A percentile compares a stretch with the other conserved stretches of the same genome.
These are phyloP conservation scores for Aspergillaceae sp. DNA, from an alignment of 2,329 filamentous ascomycete species.

Conservation along the genomic window DNA sequence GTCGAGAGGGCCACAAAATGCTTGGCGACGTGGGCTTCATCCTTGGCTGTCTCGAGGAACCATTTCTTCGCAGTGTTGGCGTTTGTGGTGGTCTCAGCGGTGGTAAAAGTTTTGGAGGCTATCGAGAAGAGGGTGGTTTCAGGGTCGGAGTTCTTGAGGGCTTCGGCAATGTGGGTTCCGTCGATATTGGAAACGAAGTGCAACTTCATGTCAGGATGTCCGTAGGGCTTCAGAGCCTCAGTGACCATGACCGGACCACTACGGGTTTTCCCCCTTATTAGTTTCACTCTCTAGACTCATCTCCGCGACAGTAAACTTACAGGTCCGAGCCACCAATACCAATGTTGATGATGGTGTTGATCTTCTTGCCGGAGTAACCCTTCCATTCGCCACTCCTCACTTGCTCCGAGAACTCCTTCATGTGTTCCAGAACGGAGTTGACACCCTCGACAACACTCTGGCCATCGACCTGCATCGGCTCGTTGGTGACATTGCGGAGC, in stretches of 20 bases:
- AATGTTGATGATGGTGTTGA: constrained; percentile 93
- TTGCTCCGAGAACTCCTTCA: constrained; percentile 96
- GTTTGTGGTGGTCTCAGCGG: constrained; percentile 93
- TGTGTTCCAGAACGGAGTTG: constrained; percentile 84
- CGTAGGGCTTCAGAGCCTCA: constrained; percentile 92
- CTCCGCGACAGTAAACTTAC: constrained; percentile 47
- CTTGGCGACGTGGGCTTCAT: constrained; percentile 71
- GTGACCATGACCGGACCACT: constrained; percentile 98
- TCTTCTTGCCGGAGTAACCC: constrained; percentile 93
- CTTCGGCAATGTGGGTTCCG: constrained; percentile 94
- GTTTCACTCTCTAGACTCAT: too few relatives aligned
- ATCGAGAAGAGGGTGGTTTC: constrained; percentile 99
- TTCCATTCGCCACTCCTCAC: constrained; percentile 94
- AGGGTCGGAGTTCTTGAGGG: constrained; percentile 76
- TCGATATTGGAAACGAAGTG: constrained; percentile 99
- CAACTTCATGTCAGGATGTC: constrained; percentile 72
- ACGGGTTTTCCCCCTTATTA: not conserved
- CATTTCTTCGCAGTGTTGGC: constrained; percentile 94
- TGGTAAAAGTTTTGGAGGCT: constrained; percentile 98
- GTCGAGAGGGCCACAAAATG: constrained; percentile 98
- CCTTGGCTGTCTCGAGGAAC: constrained; percentile 83
- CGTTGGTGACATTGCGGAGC: constrained; percentile 78
- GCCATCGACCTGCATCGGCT: constrained; percentile 76
- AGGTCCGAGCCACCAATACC: constrained; percentile 97
- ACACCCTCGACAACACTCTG: constrained; percentile 91